Percentiles rank a stretch among this genome's conserved stretches.
Conservation (phyloP, 805 yeast species). For the Brettanomyces bruxellensis region DNA sequence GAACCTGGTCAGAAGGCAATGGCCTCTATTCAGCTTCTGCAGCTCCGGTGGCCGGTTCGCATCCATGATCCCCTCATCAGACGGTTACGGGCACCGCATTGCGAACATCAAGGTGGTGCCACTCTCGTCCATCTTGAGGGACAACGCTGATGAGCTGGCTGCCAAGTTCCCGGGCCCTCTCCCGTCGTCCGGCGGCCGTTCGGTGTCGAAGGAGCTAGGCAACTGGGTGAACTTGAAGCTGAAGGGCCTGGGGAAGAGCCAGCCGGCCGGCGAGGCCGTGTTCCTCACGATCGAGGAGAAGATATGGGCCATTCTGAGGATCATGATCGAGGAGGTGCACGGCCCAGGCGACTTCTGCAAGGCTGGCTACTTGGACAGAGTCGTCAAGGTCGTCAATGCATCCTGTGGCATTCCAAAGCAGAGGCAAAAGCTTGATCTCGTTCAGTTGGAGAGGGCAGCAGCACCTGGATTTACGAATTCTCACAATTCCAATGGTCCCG, state of each 20-base stretch:
- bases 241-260: slow-evolving; percentile 9
- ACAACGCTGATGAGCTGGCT: slow-evolving; percentile 30
- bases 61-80: slow-evolving; percentile 34
- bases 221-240: slow-evolving; percentile 49
- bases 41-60: slow-evolving; percentile 33
- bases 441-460: slow-evolving; percentile 8
- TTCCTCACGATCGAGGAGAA: slow-evolving; percentile 12
- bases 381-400: slow-evolving; percentile 35
- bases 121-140: slow-evolving; percentile 21
- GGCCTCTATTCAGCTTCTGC: slow-evolving; percentile 70
- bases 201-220: slow-evolving; percentile 58
- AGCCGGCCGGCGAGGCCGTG: slow-evolving; percentile 7
- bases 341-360: slow-evolving; percentile 21
- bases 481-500: background rate
- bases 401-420: slow-evolving; percentile 15
- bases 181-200: slow-evolving; percentile 32
- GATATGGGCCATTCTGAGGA: slow-evolving; percentile 20
- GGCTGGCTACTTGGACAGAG: slow-evolving; percentile 21
- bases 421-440: slow-evolving; percentile 11
- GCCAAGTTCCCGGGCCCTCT: slow-evolving; percentile 64
- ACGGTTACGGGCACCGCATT: slow-evolving; percentile 25
- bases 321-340: slow-evolving; percentile 15
- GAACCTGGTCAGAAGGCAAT: slow-evolving; percentile 50
- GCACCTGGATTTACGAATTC: background rate
- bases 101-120: slow-evolving; percentile 29